Base-by-base conservation (phyloP, 805 yeast species). In the Cyberlindnera nakhonratchasimensis region DNA sequence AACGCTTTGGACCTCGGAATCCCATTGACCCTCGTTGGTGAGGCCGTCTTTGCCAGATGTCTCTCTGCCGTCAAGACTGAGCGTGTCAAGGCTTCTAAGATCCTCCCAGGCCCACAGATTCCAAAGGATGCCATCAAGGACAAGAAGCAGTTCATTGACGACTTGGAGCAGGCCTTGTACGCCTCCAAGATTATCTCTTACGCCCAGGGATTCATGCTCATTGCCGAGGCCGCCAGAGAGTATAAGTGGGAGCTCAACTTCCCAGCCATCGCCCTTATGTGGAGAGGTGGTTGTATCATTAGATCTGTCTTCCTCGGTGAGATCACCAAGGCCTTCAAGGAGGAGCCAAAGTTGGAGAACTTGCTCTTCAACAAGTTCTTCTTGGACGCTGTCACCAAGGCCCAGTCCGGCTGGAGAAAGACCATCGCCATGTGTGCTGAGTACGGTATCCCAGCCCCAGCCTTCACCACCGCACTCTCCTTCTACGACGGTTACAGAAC, bases 241-340 rank as follows among this genome's bases (percentile, higher is more conserved):
- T 91, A 88, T 79, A 82, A 82, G 64, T 91, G 99, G 99, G 82
- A 86, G 71, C 79, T 91, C 67, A 93, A 91, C 84, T 86, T 87
- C 82, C 96, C 98, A 59, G 93, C 96, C 47, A 93, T 93, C 61
- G 98, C 98, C 58, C 80, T 93, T 63, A 91, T 91, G 98, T 91
- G 99, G 99, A 84, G 99, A 80, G 99, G 99, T 76, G 99, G 99
- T 61, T 91, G 99, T 80, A 91, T 91, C 71, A 91, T 91, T 74
- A 87, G 98, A 80, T 91, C 99, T 45, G 97, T 91, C 54, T 91
- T 91, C 86, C 77, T 91, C 65, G 97, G 82, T 64, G 97, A 91
- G 71, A 91, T 91, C 73, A 91, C 99, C 56, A 69, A 87, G 66
- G 99, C 99, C 56, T 91, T 83, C 85, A 86, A 93, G 73, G 80